phyloP scores from a whole-genome alignment of 331 rosid genomes.

The Quercus phellos region DNA sequence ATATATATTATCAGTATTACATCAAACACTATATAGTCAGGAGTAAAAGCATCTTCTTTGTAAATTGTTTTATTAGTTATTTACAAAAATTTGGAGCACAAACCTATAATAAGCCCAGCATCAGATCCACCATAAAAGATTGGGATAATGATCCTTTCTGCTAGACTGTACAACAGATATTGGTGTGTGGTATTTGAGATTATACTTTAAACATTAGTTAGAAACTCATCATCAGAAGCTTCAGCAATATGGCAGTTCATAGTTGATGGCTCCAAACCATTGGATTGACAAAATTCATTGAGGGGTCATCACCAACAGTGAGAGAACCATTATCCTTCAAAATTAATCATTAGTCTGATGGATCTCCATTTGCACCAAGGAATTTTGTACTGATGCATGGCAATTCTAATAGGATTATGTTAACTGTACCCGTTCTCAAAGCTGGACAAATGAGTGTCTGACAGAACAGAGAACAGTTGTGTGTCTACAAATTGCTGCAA shows the following conservation, averaged over 20 bases:
- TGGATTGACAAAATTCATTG: constrained; percentile 1
- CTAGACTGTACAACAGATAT: constrained; percentile 15
- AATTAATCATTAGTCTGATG: constrained; percentile 6
- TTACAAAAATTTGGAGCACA: constrained; percentile 15
- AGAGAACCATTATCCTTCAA: constrained; percentile 14
- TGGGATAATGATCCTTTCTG: constrained; percentile 28
- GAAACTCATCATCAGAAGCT: constrained; percentile 11
- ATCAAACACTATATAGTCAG: neutral
- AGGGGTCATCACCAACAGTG: constrained; percentile 2
- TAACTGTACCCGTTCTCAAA: constrained; percentile 55
- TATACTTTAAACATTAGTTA: constrained; percentile 16
- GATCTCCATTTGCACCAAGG: constrained; percentile 10
- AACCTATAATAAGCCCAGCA: neutral
- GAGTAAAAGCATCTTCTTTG: neutral
- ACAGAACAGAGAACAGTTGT: constrained; percentile 69
- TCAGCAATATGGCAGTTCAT: constrained; percentile 9
- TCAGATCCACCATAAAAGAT: constrained; percentile 29
- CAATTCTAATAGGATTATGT: constrained; percentile 9
- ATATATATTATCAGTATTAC: neutral
- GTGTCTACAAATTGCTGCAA: constrained; percentile 83
- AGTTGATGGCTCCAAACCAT: constrained; percentile 22
- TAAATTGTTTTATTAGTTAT: neutral
- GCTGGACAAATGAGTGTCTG: constrained; percentile 73
- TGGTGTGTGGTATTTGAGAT: constrained; percentile 10
- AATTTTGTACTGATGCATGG: constrained; percentile 18